Conservation (phyloP, 2,329 filamentous ascomycete species). For the Pestalotiopsis sp. region DNA sequence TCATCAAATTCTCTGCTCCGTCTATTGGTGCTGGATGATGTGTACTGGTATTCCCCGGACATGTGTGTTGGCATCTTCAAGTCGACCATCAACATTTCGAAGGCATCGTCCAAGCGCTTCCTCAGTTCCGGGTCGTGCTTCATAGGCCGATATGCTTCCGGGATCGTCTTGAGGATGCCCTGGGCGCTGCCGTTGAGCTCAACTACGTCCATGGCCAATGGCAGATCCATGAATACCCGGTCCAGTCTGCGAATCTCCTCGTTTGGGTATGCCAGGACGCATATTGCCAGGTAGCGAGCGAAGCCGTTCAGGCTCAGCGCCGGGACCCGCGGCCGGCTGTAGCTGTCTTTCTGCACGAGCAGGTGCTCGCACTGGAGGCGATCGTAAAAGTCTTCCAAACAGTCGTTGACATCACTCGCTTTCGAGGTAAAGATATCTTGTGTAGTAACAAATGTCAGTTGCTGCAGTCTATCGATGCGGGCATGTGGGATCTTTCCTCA, state of each 20-base stretch:
- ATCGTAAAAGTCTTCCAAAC: constrained; percentile 61
- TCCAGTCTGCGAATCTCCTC: constrained; percentile 72
- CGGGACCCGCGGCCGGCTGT: constrained; percentile 60
- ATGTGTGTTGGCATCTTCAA: constrained; percentile 25
- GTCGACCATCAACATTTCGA: constrained; percentile 45
- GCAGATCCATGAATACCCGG: constrained; percentile 69
- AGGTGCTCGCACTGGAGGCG: constrained; percentile 63
- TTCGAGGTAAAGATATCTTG: constrained; percentile 54
- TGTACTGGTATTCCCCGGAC: neutral
- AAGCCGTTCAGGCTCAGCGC: constrained; percentile 71
- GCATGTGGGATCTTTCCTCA: constrained; percentile 39
- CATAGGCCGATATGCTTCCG: constrained; percentile 71
- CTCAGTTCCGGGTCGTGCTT: constrained; percentile 58
- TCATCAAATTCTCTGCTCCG: neutral
- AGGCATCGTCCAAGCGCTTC: constrained; percentile 61
- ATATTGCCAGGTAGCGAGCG: constrained; percentile 69
- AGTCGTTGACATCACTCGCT: constrained; percentile 43
- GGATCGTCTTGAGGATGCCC: constrained; percentile 78
- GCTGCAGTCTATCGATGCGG: neutral
- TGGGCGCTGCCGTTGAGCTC: constrained; percentile 68
- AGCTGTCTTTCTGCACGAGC: constrained; percentile 58
- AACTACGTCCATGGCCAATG: constrained; percentile 59
- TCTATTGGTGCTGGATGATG: neutral
- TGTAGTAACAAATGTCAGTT: neutral
- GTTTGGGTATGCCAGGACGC: constrained; percentile 77